Conservation (phyloP, 2,329 filamentous ascomycete species). For the Ophiosphaerella herpotricha region DNA sequence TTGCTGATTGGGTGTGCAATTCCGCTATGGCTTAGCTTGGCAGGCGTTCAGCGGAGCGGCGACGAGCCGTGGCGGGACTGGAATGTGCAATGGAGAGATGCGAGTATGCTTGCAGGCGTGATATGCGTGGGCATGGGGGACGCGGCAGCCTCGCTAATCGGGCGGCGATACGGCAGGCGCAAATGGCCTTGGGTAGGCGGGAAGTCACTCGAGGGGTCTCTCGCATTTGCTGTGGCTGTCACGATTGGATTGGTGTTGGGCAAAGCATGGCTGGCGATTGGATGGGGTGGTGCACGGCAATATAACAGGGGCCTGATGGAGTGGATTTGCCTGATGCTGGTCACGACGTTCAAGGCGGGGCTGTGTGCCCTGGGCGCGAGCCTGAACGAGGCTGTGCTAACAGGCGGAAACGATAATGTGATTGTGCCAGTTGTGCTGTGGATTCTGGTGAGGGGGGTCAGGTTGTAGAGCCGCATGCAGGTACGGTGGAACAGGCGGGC, state of each 20-base stretch:
- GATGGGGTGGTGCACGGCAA: slow-evolving; percentile 60
- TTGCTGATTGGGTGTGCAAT: slow-evolving; percentile 93
- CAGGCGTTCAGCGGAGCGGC: slow-evolving; percentile 65
- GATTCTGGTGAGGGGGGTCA: slow-evolving; percentile 83
- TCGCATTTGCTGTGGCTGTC: slow-evolving; percentile 82
- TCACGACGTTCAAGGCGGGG: slow-evolving; percentile 61
- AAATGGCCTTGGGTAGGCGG: slow-evolving; percentile 98
- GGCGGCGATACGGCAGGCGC: slow-evolving; percentile 78
- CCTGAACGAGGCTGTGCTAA: slow-evolving; percentile 91
- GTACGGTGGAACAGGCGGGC: neutral
- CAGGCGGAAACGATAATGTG: slow-evolving; percentile 97
- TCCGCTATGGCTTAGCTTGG: slow-evolving; percentile 86
- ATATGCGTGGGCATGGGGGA: slow-evolving; percentile 95
- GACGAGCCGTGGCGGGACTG: slow-evolving; percentile 67
- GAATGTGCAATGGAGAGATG: slow-evolving; percentile 72
- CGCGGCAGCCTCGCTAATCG: slow-evolving; percentile 87
- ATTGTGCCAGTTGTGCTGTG: slow-evolving; percentile 92
- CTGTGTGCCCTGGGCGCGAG: slow-evolving; percentile 78
- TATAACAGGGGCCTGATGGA: slow-evolving; percentile 49
- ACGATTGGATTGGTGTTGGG: slow-evolving; percentile 72
- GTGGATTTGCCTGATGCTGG: slow-evolving; percentile 26
- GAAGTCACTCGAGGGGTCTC: slow-evolving; percentile 86
- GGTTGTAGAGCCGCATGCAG: slow-evolving; percentile 31
- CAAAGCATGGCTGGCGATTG: slow-evolving; percentile 74
- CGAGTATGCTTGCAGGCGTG: slow-evolving; percentile 90